These are phyloP conservation scores for Collybia nuda DNA, from an alignment of 768 basidiomycete species.

Conservation along the genomic window DNA sequence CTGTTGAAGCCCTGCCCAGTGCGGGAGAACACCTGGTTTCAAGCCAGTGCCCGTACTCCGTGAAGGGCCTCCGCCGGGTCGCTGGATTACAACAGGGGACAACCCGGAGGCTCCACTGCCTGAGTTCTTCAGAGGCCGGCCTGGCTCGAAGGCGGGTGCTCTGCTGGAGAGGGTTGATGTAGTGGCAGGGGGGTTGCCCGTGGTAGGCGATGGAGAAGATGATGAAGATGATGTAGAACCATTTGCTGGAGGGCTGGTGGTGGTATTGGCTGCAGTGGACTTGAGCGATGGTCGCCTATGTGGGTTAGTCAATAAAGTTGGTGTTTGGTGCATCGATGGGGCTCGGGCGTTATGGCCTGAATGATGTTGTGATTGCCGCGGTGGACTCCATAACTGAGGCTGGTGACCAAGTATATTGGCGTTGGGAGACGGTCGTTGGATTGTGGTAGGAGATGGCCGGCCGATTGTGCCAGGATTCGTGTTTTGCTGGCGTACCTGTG, in stretches of 20 bases:
- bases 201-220: slow-evolving; percentile 37
- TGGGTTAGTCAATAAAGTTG: slow-evolving; percentile 19
- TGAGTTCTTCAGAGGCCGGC: slow-evolving; percentile 10
- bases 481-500: slow-evolving; percentile 15
- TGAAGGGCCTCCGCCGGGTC: neutral
- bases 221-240: slow-evolving; percentile 15
- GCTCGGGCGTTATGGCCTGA: slow-evolving; percentile 23
- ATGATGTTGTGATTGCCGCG: slow-evolving; percentile 6
- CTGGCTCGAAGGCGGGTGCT: slow-evolving; percentile 56
- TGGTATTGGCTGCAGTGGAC: slow-evolving; percentile 9
- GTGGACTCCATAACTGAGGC: slow-evolving; percentile 5
- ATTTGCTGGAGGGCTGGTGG: neutral
- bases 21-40: no score
- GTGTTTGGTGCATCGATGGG: slow-evolving; percentile 23
- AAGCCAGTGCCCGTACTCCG: no score
- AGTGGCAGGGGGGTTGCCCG: slow-evolving; percentile 46
- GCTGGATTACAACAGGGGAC: neutral
- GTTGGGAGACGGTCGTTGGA: slow-evolving; percentile 21
- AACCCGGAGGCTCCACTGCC: neutral
- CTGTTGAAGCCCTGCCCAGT: no score
- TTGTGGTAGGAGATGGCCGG: slow-evolving; percentile 20
- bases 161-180: slow-evolving; percentile 49
- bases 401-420: slow-evolving; percentile 12
- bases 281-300: slow-evolving; percentile 26
- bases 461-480: slow-evolving; percentile 17